Evolutionary conservation across 225 moss, liverwort and hornwort genomes (phyloP), one percentile per base, ranked within the genome.

Genomic region (Ulota crispa): DNA sequence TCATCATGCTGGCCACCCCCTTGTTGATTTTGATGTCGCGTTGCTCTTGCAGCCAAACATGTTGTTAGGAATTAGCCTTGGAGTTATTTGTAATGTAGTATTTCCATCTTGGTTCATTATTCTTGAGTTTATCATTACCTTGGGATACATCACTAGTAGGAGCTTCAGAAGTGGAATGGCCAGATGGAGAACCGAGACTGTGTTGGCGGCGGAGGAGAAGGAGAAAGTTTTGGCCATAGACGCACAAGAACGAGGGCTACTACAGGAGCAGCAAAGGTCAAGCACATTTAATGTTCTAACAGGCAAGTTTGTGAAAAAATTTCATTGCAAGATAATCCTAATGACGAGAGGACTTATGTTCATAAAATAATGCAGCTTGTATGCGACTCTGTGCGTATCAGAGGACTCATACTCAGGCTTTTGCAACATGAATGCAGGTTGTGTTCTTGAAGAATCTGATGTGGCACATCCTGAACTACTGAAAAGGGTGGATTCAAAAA

Each of bases 41-140:
- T n/a, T 87, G 32, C 84, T 91, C 68, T 31, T 91, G 83, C 91
- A 89, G 65, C 91, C 91, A 14, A 89, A 87, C 83, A 78, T 91
- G 89, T 45, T 91, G 73, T 45, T 91, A 61, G 91, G 91, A 7
- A 91, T 91, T 54, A 80, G 91, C 79, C 16, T 80, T 8, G 91
- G 91, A 20, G 87, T 91, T 26, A 89, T 91, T 42, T 87, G 89
- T 56, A 89, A 91, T 47, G 8, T 80, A 27, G 54, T 85, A 1
- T 79, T 89, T 26, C 87, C 91, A 19, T 56, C 85, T 30, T 91
- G 91, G 91, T 85, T 89, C 30, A 89, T 91, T 18, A 81, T 50
- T 84, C 10, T 89, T 4, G 89, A 87, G 70, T 87, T 91, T 47
- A 50, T 85, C 50, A 19, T 89, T 19, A 82, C 77, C 55, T 79